Evolutionary conservation across 768 basidiomycete species (phyloP).

Genomic region (Psilocybe cubensis): DNA sequence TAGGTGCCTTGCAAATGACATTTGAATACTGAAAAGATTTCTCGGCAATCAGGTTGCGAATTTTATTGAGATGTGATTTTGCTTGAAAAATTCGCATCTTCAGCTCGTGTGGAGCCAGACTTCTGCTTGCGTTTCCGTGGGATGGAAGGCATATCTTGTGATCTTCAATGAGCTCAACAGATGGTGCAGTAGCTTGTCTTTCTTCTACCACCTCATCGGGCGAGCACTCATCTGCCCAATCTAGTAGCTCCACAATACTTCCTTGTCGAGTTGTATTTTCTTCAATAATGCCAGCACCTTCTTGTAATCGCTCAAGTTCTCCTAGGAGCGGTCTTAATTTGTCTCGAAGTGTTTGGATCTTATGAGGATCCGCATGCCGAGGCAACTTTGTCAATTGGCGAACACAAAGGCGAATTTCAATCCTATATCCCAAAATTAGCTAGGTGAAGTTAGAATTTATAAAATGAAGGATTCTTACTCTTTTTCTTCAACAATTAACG

Average conservation of each 20-base stretch:
- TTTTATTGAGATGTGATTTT: neutral
- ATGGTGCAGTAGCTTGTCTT: neutral
- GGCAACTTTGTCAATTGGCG: no score
- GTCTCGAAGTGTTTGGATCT: no score
- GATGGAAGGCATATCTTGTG: neutral
- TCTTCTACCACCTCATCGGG: neutral
- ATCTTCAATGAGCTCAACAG: neutral
- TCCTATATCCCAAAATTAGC: neutral
- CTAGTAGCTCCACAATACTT: no score
- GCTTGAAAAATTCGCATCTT: neutral
- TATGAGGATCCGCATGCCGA: no score
- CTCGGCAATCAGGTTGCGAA: neutral
- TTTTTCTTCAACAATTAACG: neutral
- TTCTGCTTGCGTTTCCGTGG: neutral
- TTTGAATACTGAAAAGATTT: conserved; percentile 1
- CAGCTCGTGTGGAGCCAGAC: neutral
- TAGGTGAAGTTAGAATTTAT: neutral
- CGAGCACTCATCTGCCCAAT: neutral
- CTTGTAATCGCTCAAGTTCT: no score
- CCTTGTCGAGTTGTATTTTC: no score
- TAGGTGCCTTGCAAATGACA: neutral
- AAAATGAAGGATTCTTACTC: neutral
- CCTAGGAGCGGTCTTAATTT: no score
- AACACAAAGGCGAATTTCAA: neutral
- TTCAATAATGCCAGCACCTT: no score